phyloP scores from a whole-genome alignment of 352 stramenopile genomes.

The Vaucheria bursata region DNA sequence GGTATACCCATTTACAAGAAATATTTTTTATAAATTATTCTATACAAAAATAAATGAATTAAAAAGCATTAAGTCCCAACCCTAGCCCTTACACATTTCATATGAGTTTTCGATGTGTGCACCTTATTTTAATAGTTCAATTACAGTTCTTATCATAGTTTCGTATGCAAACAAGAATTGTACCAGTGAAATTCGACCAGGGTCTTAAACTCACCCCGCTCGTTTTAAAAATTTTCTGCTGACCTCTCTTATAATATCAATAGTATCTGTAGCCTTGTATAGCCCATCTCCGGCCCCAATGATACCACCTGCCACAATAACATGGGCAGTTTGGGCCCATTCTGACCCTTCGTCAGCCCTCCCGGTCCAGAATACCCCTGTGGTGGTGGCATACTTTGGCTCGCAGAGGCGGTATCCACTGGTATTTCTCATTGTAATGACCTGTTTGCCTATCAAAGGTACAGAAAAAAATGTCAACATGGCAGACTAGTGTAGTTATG shows the following conservation, averaged over 20 bases:
- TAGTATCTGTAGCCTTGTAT: conserved; percentile 35
- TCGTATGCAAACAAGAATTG: too few relatives aligned
- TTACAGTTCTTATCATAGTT: too few relatives aligned
- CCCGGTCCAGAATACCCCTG: conserved; percentile 43
- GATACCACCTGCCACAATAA: conserved; percentile 42
- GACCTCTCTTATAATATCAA: conserved; percentile 40
- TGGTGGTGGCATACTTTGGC: conserved; percentile 33
- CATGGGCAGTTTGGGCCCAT: conserved; percentile 34
- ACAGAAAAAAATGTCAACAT: not conserved
- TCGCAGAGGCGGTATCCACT: conserved; percentile 20
- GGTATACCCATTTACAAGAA: too few relatives aligned
- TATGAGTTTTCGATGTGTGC: too few relatives aligned
- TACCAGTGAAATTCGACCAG: too few relatives aligned
- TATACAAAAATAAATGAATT: too few relatives aligned
- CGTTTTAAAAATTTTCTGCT: too few relatives aligned
- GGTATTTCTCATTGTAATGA: not conserved
- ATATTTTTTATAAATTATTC: too few relatives aligned
- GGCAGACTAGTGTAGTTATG: not conserved
- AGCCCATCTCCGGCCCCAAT: conserved; percentile 13
- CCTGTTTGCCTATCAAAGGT: not conserved
- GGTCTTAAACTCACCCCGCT: too few relatives aligned
- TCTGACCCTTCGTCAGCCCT: conserved; percentile 5
- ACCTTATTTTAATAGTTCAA: too few relatives aligned
- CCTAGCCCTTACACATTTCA: too few relatives aligned
- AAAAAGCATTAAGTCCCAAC: too few relatives aligned